Evolutionary conservation across 257 asterid genomes (phyloP).

Genomic region (Buddleja alternifolia): DNA sequence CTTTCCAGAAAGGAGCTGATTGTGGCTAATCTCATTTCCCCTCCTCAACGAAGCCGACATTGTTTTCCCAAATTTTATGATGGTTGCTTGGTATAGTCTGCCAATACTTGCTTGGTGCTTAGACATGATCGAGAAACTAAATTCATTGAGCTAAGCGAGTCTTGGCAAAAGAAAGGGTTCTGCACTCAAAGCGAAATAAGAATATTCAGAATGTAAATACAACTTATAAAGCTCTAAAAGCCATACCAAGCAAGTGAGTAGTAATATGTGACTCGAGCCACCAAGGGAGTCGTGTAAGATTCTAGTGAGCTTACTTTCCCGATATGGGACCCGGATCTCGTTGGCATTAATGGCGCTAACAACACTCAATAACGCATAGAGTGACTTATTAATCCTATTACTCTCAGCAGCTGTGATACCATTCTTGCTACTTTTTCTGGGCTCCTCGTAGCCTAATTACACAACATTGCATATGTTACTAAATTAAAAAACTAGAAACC

Average conservation of each 20-base stretch:
- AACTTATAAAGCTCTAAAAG: slow-evolving; percentile 8
- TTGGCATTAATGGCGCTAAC: slow-evolving; percentile 61
- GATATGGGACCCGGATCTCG: slow-evolving; percentile 72
- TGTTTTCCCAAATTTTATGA: slow-evolving; percentile 45
- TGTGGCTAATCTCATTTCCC: slow-evolving; percentile 42
- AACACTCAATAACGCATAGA: slow-evolving; percentile 68
- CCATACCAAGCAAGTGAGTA: slow-evolving; percentile 81
- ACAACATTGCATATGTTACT: slow-evolving; percentile 21
- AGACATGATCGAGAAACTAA: slow-evolving; percentile 72
- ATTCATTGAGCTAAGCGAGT: slow-evolving; percentile 61
- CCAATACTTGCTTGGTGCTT: slow-evolving; percentile 50
- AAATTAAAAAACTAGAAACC: slow-evolving; percentile 42
- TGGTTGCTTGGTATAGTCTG: slow-evolving; percentile 50
- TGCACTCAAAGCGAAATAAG: slow-evolving; percentile 32
- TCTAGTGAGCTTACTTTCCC: slow-evolving; percentile 83
- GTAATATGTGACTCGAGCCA: slow-evolving; percentile 57
- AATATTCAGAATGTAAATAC: slow-evolving; percentile 15
- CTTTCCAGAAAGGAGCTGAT: slow-evolving; percentile 37
- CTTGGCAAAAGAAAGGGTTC: slow-evolving; percentile 81
- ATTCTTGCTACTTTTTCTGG: slow-evolving; percentile 58
- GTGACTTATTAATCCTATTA: slow-evolving; percentile 59
- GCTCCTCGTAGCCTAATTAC: slow-evolving; percentile 74
- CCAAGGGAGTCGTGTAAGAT: slow-evolving; percentile 80
- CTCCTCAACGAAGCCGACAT: slow-evolving; percentile 45
- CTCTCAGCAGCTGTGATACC: slow-evolving; percentile 55